phyloP scores from a whole-genome alignment of 352 stramenopile genomes.

The Pythium chondricola region DNA sequence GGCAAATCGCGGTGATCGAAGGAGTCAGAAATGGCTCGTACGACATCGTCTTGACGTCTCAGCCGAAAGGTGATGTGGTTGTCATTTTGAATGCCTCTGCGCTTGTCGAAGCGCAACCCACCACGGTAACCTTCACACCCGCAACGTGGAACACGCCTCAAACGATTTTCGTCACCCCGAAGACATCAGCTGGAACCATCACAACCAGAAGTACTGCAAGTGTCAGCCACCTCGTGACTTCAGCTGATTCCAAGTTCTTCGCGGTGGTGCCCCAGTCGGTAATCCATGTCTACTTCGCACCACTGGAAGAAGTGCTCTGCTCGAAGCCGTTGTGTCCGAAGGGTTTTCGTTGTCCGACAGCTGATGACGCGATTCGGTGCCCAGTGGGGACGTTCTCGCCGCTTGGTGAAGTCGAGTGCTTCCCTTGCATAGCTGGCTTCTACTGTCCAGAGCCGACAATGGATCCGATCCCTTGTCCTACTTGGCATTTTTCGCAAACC shows the following conservation, averaged over 20 bases:
- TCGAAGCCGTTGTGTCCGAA: conserved; percentile 31
- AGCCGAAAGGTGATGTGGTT: conserved; percentile 36
- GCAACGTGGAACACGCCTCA: conserved; percentile 31
- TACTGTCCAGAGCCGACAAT: conserved; percentile 39
- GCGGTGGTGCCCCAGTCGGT: conserved; percentile 29
- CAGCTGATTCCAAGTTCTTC: conserved; percentile 37
- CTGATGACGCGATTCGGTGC: conserved; percentile 1
- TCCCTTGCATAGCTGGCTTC: conserved; percentile 31
- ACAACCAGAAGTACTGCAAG: no score
- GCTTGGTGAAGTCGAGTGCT: conserved; percentile 26
- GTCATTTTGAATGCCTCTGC: conserved; percentile 15
- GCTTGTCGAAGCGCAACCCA: conserved; percentile 25
- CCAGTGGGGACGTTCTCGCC: conserved; percentile 21
- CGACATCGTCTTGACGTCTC: conserved; percentile 33
- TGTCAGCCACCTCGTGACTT: conserved; percentile 33
- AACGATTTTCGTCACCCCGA: not conserved
- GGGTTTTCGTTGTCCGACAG: conserved; percentile 23
- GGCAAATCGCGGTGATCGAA: conserved; percentile 40
- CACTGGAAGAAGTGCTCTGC: conserved; percentile 35
- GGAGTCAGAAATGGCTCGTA: conserved; percentile 45
- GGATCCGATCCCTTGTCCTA: conserved; percentile 29
- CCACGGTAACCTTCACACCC: conserved; percentile 29
- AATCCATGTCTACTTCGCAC: conserved; percentile 50
- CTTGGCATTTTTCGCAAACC: conserved; percentile 33
- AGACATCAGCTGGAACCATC: not conserved